Percentiles rank a stretch among this genome's conserved stretches.
phyloP scores from a whole-genome alignment of 371 early-diverging fungal genomes.

The Syncephalastrum racemosum region DNA sequence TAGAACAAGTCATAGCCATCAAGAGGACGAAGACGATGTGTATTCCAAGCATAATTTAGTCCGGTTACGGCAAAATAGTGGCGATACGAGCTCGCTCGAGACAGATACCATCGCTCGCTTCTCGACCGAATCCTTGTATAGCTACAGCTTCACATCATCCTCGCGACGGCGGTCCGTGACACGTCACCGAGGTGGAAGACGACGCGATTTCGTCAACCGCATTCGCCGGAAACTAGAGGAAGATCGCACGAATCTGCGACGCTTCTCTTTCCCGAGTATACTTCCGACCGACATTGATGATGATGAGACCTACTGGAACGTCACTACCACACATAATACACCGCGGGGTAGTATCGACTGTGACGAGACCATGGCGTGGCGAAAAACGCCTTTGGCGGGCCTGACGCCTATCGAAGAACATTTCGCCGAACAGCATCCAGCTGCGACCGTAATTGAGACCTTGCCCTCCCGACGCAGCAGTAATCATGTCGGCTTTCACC shows the following conservation, averaged over 20 bases:
- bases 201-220: constrained; percentile 59
- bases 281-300: constrained; percentile 25
- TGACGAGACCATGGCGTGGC: constrained; percentile 1
- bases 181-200: constrained; percentile 19
- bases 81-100: constrained; percentile 7
- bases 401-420: too few species aligned
- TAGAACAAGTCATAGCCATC: too few species aligned
- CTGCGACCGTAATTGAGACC: constrained; percentile 29
- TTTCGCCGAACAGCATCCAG: constrained; percentile 19
- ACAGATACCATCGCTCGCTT: constrained; percentile 33
- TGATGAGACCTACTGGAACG: constrained; percentile 23
- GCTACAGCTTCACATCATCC: constrained; percentile 56
- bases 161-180: constrained; percentile 42
- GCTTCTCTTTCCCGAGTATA: constrained; percentile 31
- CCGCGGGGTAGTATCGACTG: constrained; percentile 17
- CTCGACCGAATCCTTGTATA: constrained; percentile 57
- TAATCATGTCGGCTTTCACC: constrained; percentile 35
- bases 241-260: constrained; percentile 28
- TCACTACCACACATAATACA: constrained; percentile 17
- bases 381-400: background rate
- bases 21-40: too few species aligned
- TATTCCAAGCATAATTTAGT: too few species aligned
- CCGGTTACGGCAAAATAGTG: too few species aligned
- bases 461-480: constrained; percentile 8
- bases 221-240: constrained; percentile 50